These are phyloP conservation scores for Artemisia argyi DNA, from an alignment of 129 eudicot species.

Conservation along the genomic window DNA sequence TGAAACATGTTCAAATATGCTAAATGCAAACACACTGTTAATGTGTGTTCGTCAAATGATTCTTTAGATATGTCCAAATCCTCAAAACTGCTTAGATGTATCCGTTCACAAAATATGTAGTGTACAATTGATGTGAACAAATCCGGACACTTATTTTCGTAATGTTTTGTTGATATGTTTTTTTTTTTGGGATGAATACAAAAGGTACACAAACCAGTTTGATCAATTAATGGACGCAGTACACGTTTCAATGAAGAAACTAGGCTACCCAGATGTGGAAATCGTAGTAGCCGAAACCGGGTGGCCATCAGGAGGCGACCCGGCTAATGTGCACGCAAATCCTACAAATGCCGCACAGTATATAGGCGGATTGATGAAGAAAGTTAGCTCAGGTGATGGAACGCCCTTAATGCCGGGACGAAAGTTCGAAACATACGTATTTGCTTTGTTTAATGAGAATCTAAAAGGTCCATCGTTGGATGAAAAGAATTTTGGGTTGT, in stretches of 20 bases:
- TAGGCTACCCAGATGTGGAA: constrained; percentile 72
- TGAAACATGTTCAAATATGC: too few relatives aligned
- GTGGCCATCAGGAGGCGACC: constrained; percentile 80
- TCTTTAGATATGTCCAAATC: too few relatives aligned
- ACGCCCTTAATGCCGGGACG: constrained; percentile 89
- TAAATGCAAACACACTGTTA: too few relatives aligned
- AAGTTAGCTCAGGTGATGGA: constrained; percentile 52
- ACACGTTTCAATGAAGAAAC: constrained; percentile 60
- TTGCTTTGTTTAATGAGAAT: constrained; percentile 79
- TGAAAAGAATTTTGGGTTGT: constrained; percentile 85
- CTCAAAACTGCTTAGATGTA: too few relatives aligned
- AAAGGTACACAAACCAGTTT: constrained; percentile 74
- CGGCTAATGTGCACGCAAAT: constrained; percentile 50
- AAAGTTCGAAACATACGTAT: constrained; percentile 79
- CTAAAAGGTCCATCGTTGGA: constrained; percentile 77
- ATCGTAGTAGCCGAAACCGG: constrained; percentile 91
- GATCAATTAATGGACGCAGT: constrained; percentile 77
- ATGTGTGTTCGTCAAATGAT: too few relatives aligned
- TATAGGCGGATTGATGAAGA: constrained; percentile 65
- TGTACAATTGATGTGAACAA: too few relatives aligned
- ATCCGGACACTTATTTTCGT: too few relatives aligned
- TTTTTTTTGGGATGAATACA: too few relatives aligned
- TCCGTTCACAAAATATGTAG: too few relatives aligned
- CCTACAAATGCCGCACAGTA: constrained; percentile 62
- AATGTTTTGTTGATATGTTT: too few relatives aligned